A percentile compares a stretch with the other conserved stretches of the same genome.
phyloP scores from a whole-genome alignment of 1,284 basidiomycete genomes.

The Lentinula novae-zelandiae region DNA sequence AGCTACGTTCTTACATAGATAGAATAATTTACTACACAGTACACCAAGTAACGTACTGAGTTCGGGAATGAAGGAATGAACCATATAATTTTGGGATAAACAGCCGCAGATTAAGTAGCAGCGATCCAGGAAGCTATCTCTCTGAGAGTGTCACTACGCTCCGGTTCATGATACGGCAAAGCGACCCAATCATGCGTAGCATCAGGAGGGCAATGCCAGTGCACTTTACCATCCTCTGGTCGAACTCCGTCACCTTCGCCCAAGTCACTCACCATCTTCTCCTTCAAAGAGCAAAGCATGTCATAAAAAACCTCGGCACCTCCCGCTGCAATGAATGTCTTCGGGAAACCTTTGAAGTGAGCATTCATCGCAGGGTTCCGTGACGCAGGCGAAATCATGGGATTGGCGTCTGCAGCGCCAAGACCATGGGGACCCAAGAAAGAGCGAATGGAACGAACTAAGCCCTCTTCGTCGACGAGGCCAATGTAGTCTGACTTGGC shows the following conservation, averaged over 20 bases:
- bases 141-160: constrained; percentile 41
- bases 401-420: constrained; percentile 36
- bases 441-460: constrained; percentile 30
- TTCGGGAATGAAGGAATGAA: no score
- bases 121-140: constrained; percentile 46
- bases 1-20: not conserved
- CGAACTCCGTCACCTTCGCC: constrained; percentile 35
- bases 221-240: constrained; percentile 33
- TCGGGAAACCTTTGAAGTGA: constrained; percentile 50
- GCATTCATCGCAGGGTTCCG: constrained; percentile 31
- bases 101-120: constrained; percentile 6
- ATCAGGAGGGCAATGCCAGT: constrained; percentile 47
- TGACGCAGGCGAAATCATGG: constrained; percentile 56
- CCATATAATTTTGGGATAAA: not conserved
- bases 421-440: constrained; percentile 41
- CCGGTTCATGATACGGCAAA: constrained; percentile 51
- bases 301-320: constrained; percentile 51
- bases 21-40: not conserved
- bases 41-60: not conserved
- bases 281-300: constrained; percentile 38
- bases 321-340: constrained; percentile 51
- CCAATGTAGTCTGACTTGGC: constrained; percentile 38
- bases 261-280: constrained; percentile 45
- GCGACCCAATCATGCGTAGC: constrained; percentile 50
- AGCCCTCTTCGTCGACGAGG: constrained; percentile 15